Percentiles rank a stretch among this genome's conserved stretches.
These are phyloP conservation scores for Rickenella mellea DNA, from an alignment of 768 basidiomycete species.

Conservation along the genomic window DNA sequence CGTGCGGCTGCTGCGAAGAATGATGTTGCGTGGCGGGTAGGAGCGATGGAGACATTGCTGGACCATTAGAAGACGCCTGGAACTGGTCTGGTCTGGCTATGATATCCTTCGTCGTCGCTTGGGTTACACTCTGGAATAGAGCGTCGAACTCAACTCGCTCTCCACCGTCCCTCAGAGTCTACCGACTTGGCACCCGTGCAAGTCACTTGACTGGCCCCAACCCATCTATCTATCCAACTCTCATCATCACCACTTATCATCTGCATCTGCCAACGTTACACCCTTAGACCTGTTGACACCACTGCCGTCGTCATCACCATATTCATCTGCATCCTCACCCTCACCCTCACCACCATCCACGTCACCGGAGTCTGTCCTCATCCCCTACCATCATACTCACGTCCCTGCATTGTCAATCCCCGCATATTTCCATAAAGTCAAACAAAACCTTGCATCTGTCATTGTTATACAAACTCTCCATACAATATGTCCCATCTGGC, in stretches of 20 bases:
- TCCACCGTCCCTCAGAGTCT: not conserved
- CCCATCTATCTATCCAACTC: slow-evolving; percentile 1
- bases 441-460: no score
- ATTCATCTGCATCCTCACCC: no score
- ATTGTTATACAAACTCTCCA: no score
- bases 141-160: not conserved
- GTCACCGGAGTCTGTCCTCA: no score
- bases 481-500: no score
- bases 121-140: not conserved
- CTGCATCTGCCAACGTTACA: no score
- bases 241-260: not conserved
- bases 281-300: no score
- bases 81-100: not conserved
- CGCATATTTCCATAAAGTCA: no score
- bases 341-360: no score
- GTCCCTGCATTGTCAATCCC: no score
- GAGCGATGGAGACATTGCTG: not conserved
- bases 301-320: no score
- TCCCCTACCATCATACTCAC: no score
- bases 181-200: not conserved
- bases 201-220: not conserved
- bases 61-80: not conserved
- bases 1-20: not conserved
- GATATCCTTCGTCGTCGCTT: not conserved
- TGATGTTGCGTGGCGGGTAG: not conserved